These are phyloP conservation scores for Eucalyptus lansdowneana DNA, from an alignment of 345 rosid genomes.

Conservation along the genomic window DNA sequence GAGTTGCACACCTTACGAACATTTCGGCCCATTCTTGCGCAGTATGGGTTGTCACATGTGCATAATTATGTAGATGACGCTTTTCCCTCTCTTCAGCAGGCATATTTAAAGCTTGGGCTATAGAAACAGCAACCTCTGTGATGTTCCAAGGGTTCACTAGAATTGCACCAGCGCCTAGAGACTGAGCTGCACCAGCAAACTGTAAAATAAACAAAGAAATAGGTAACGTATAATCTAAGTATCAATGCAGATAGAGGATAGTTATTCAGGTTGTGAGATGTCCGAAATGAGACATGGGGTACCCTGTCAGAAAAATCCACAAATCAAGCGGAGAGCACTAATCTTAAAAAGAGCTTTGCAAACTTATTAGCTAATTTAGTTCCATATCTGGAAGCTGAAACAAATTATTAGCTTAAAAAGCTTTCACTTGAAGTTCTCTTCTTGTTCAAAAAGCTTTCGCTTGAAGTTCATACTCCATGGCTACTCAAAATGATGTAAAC, in stretches of 20 bases:
- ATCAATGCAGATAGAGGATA: background rate
- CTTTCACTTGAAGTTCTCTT: background rate
- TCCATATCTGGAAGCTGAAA: background rate
- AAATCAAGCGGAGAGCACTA: background rate
- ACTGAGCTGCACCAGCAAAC: conserved; percentile 99
- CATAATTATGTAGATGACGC: conserved; percentile 72
- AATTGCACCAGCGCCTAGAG: conserved; percentile 98
- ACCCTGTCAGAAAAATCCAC: background rate
- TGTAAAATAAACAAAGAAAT: conserved; percentile 6
- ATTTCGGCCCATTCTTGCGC: conserved; percentile 99
- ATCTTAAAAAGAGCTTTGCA: background rate
- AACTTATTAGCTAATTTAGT: background rate
- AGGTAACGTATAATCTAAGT: background rate
- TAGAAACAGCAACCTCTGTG: conserved; percentile 94
- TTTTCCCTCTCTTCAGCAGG: conserved; percentile 79
- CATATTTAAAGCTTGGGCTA: conserved; percentile 79
- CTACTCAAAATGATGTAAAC: background rate
- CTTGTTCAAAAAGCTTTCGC: background rate
- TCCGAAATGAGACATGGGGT: background rate
- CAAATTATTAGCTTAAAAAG: background rate
- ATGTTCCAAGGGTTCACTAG: conserved; percentile 99
- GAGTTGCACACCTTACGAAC: conserved; percentile 64
- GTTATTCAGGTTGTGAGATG: background rate
- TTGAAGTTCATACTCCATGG: background rate
- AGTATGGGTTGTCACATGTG: conserved; percentile 75